phyloP scores from a whole-genome alignment of 2,329 filamentous ascomycete species.

The Penicillium olsonii region DNA sequence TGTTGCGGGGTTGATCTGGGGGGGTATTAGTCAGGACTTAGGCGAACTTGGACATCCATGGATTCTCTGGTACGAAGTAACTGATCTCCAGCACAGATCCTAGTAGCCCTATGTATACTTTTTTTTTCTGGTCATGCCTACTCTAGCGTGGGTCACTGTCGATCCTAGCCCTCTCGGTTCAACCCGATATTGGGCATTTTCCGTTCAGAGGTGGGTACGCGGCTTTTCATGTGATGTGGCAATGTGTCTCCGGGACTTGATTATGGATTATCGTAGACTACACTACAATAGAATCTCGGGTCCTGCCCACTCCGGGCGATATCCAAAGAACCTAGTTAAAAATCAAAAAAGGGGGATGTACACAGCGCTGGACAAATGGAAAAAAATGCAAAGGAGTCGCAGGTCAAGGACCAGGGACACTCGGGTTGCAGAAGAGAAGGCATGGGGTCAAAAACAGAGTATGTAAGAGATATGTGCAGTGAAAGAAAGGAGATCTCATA shows the following conservation, averaged over 20 bases:
- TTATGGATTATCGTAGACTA: constrained; percentile 23
- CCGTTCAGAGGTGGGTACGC: neutral
- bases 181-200: neutral
- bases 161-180: neutral
- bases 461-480: constrained; percentile 27
- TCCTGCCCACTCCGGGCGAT: constrained; percentile 3
- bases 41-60: neutral
- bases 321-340: constrained; percentile 3
- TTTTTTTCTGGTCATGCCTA: neutral
- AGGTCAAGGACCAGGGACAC: constrained; percentile 9
- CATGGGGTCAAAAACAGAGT: constrained; percentile 18
- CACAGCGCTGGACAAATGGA: constrained; percentile 10
- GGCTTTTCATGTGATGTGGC: neutral
- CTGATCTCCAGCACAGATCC: no score
- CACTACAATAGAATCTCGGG: constrained; percentile 12
- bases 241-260: neutral
- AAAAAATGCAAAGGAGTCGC: constrained; percentile 7
- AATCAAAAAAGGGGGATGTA: constrained; percentile 5
- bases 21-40: neutral
- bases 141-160: neutral
- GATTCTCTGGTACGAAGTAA: neutral
- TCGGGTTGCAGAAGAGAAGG: constrained; percentile 14
- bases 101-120: no score
- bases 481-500: constrained; percentile 11
- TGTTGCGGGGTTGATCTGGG: neutral